phyloP scores from a whole-genome alignment of 2,329 filamentous ascomycete species.

The Aureobasidium namibiae region DNA sequence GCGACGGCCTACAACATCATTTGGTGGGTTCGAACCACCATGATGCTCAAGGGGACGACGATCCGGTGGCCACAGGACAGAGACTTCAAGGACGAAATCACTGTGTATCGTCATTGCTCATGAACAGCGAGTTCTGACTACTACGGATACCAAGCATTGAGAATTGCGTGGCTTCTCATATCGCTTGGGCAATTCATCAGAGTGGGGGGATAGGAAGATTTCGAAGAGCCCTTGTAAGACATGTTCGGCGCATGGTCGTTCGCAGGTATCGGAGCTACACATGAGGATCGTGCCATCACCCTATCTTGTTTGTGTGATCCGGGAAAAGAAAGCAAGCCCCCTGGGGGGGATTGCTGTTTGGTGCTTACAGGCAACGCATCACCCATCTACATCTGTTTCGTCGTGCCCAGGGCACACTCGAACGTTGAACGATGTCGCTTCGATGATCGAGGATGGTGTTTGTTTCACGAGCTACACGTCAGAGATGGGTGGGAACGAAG shows the following conservation, averaged over 20 bases:
- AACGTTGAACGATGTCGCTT: neutral
- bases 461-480: neutral
- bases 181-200: neutral
- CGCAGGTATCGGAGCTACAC: neutral
- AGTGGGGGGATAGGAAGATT: neutral
- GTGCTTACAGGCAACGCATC: neutral
- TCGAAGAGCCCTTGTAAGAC: neutral
- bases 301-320: neutral
- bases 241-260: slow-evolving; percentile 3
- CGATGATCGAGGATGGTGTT: neutral
- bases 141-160: neutral
- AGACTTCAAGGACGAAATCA: neutral
- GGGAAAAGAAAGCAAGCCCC: neutral
- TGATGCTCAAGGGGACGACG: neutral
- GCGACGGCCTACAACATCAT: neutral
- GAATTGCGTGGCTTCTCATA: neutral
- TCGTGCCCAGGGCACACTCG: neutral
- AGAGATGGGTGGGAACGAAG: neutral
- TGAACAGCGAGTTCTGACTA: neutral
- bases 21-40: neutral
- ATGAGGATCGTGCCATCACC: slow-evolving; percentile 1
- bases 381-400: no score
- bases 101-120: neutral
- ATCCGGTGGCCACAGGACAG: neutral
- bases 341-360: neutral